Percentiles rank a stretch among this genome's conserved stretches.
Evolutionary conservation across 2,329 filamentous ascomycete species (phyloP).

Genomic region (Neopestalotiopsis clavispora): DNA sequence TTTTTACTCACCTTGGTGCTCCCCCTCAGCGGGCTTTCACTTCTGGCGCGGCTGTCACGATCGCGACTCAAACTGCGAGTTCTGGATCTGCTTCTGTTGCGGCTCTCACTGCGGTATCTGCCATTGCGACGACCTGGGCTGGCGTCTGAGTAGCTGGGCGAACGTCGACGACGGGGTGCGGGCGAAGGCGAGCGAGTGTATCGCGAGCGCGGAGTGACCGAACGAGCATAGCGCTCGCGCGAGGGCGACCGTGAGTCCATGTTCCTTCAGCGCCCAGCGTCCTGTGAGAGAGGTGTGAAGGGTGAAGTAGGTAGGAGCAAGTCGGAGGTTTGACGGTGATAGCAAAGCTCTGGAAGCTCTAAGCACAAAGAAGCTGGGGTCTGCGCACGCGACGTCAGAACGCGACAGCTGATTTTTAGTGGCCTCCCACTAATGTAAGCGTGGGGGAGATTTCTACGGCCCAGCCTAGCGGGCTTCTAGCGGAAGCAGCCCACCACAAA

Average conservation of each 20-base stretch:
- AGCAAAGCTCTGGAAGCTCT: background rate
- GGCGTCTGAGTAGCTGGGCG: slow-evolving; percentile 23
- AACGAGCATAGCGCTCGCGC: slow-evolving; percentile 9
- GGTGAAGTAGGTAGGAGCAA: background rate
- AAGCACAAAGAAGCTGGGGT: background rate
- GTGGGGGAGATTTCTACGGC: background rate
- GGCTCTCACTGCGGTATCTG: slow-evolving; percentile 9
- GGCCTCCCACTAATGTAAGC: background rate
- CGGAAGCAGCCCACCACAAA: background rate
- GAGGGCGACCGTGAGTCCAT: slow-evolving; percentile 11
- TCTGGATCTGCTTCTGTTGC: slow-evolving; percentile 23
- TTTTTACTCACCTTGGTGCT: slow-evolving; percentile 56
- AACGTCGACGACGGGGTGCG: slow-evolving; percentile 24
- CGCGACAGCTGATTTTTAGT: slow-evolving; percentile 4
- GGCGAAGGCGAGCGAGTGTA: slow-evolving; percentile 29
- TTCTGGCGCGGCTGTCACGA: slow-evolving; percentile 40
- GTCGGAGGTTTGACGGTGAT: background rate
- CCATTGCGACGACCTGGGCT: slow-evolving; percentile 31
- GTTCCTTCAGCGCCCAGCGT: background rate
- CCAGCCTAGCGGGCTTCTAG: background rate
- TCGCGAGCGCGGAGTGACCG: slow-evolving; percentile 11
- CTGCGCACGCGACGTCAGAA: slow-evolving; percentile 9
- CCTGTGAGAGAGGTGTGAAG: background rate
- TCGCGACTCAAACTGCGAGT: slow-evolving; percentile 36
- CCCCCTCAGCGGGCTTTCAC: slow-evolving; percentile 42